Evolutionary conservation across 257 asterid species (phyloP).

Genomic region (Capsicum chinense): DNA sequence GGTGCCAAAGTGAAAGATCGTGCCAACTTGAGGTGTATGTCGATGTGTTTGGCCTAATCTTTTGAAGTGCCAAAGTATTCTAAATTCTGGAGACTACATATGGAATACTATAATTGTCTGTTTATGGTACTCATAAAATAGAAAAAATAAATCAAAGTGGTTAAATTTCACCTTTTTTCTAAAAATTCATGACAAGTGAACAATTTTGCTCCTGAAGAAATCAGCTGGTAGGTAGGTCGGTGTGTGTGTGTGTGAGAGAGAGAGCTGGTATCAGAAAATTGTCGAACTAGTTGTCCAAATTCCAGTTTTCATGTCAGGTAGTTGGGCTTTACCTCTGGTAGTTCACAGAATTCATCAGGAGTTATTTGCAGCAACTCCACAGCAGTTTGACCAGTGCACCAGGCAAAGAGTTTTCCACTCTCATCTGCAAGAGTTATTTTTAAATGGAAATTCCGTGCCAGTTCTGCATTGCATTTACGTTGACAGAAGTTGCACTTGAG

Average conservation of each 20-base stretch:
- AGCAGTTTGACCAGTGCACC: slow-evolving; percentile 91
- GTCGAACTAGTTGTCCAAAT: not conserved
- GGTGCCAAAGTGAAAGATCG: too few relatives aligned
- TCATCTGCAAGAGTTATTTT: slow-evolving; percentile 75
- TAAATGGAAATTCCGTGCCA: slow-evolving; percentile 62
- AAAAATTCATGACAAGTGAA: not conserved
- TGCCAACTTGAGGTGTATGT: too few relatives aligned
- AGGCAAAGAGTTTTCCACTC: slow-evolving; percentile 65
- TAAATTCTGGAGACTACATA: not conserved
- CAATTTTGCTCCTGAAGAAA: slow-evolving; percentile 17
- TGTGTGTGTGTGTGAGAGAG: too few relatives aligned
- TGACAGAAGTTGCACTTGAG: slow-evolving; percentile 71
- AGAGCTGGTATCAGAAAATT: not conserved
- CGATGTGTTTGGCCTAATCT: too few relatives aligned
- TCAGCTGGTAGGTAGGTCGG: not conserved
- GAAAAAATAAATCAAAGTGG: not conserved
- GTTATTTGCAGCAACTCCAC: slow-evolving; percentile 89
- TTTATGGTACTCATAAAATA: not conserved
- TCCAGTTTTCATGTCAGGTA: slow-evolving; percentile 8
- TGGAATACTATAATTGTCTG: not conserved
- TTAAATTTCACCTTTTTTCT: not conserved
- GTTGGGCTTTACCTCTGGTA: slow-evolving; percentile 68
- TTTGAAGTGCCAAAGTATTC: slow-evolving; percentile 6
- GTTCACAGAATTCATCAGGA: slow-evolving; percentile 68
- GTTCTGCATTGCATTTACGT: slow-evolving; percentile 51